Evolutionary conservation across 768 basidiomycete genomes (phyloP), one percentile per base, ranked within the genome.

Genomic region (Coprinellus micaceus): DNA sequence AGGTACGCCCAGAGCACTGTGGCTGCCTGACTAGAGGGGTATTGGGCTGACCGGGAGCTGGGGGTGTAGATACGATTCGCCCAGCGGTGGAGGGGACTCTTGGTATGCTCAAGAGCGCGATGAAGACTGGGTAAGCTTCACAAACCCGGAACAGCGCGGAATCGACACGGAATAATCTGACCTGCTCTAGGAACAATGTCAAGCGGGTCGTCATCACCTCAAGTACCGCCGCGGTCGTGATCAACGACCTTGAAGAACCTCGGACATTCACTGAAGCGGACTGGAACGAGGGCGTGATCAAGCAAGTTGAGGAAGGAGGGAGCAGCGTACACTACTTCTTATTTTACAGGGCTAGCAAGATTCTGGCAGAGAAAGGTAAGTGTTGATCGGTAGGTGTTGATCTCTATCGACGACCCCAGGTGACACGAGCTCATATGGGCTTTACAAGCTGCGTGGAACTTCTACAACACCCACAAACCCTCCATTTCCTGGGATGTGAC

Each of bases 331-430:
- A 43, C 7, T 43, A 21, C 5, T 21, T n/a, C n/a, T 17, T 43
- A 21, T 69, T 89, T 59, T 80, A 84, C 67, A 80, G 89, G 73
- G 86, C 66, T 90, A 86, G 87, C 85, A 86, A 59, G 67, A 82
- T 37, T 67, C 77, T 17, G 4, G 64, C 83, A 19, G 64, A 73
- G 44, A 71, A 75, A 10, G 77, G 83, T 9, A 71, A 79, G 41
- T 71, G 80, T 55, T 70, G n/a, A n/a, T n/a, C n/a, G n/a, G n/a
- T n/a, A n/a, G n/a, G n/a, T n/a, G n/a, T n/a, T n/a, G n/a, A n/a
- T n/a, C n/a, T n/a, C n/a, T n/a, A n/a, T n/a, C n/a, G n/a, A n/a
- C n/a, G n/a, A n/a, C n/a, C n/a, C n/a, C n/a, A n/a, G n/a, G n/a
- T n/a, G n/a, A n/a, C n/a, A n/a, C n/a, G n/a, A n/a, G n/a, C n/a